Conservation (phyloP, 1,284 basidiomycete genomes). For the Pholiota adiposa region DNA sequence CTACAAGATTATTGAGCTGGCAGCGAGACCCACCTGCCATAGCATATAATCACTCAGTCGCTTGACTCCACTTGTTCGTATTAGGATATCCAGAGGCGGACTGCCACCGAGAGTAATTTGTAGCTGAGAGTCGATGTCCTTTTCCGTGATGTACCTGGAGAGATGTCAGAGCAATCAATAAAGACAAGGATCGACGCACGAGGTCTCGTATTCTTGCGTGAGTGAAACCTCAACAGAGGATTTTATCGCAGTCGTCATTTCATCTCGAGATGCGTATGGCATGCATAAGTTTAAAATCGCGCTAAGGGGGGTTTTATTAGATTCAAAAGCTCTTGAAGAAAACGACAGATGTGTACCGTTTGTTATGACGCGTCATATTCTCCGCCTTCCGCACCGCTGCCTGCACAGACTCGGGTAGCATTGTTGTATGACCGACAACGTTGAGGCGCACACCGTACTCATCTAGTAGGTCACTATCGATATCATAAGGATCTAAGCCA, state of each 20-base stretch:
- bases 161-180: background rate
- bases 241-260: slow-evolving; percentile 83
- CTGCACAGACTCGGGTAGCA: slow-evolving; percentile 82
- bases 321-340: slow-evolving; percentile 3
- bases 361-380: slow-evolving; percentile 77
- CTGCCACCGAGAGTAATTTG: slow-evolving; percentile 70
- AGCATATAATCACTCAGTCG: slow-evolving; percentile 92
- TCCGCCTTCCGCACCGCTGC: slow-evolving; percentile 79
- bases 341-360: slow-evolving; percentile 48
- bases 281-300: slow-evolving; percentile 94
- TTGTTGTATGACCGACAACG: slow-evolving; percentile 76
- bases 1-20: no score
- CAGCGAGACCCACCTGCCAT: slow-evolving; percentile 78
- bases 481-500: background rate
- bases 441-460: slow-evolving; percentile 86
- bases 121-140: slow-evolving; percentile 67
- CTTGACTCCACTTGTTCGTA: slow-evolving; percentile 92
- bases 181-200: slow-evolving; percentile 3
- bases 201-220: slow-evolving; percentile 38
- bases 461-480: slow-evolving; percentile 72
- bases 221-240: slow-evolving; percentile 56
- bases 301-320: slow-evolving; percentile 44
- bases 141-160: slow-evolving; percentile 57
- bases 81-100: slow-evolving; percentile 87
- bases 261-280: slow-evolving; percentile 92